Percentiles rank a stretch among this genome's conserved stretches.
phyloP scores from a whole-genome alignment of 78 protist species.

The Mantamonas sphyraenae region DNA sequence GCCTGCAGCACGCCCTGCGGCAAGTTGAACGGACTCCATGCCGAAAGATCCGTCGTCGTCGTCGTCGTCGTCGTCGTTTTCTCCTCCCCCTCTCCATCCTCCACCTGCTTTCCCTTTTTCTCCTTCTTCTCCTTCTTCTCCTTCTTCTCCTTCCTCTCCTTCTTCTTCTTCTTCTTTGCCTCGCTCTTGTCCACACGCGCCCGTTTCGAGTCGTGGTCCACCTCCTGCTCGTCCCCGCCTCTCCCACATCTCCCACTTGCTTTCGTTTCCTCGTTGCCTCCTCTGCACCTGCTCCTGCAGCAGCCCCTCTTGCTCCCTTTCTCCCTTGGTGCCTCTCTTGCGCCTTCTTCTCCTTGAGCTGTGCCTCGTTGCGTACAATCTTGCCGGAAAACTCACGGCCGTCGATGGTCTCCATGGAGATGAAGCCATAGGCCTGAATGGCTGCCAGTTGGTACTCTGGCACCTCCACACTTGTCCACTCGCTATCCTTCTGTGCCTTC shows the following conservation, averaged over 20 bases:
- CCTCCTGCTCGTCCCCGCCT: background rate
- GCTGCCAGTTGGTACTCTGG: too few species aligned
- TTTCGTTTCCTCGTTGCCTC: background rate
- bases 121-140: background rate
- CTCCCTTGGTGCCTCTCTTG: background rate
- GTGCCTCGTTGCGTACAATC: background rate
- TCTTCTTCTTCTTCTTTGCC: background rate
- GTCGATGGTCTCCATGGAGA: too few species aligned
- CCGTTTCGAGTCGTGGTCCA: background rate
- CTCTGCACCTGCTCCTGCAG: background rate
- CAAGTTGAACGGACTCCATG: slow-evolving; percentile 3
- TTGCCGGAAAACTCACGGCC: background rate
- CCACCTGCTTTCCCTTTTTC: background rate
- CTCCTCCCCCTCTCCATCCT: background rate
- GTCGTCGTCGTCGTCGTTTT: background rate
- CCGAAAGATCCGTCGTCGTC: background rate
- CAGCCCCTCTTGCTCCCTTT: background rate
- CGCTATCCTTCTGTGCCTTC: too few species aligned
- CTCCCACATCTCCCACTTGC: background rate
- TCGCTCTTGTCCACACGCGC: background rate
- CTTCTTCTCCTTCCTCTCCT: background rate
- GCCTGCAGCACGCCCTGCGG: background rate
- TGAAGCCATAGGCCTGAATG: too few species aligned
- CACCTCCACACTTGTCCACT: too few species aligned
- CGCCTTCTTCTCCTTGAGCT: background rate